Base-by-base conservation (phyloP, 495 filamentous ascomycete species). In the Bacidia gigantensis region DNA sequence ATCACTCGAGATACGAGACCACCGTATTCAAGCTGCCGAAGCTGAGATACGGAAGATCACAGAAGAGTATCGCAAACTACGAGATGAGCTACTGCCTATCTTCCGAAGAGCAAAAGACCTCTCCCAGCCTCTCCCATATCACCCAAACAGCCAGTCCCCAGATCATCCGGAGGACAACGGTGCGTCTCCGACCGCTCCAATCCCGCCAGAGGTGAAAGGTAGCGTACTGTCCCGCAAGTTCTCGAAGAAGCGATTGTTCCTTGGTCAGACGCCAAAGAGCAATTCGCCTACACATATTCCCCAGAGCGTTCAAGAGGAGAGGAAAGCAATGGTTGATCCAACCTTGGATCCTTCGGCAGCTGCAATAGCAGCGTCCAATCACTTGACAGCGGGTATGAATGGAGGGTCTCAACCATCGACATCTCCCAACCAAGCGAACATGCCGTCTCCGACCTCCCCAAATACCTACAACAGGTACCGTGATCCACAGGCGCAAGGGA, bases 21-120 rank as follows among this genome's bases (percentile, higher is more conserved):
- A 95, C 65, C 80, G 86, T 41, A 86, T 97, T 60, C 74, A 76
- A 41, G 71, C 82, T 25, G 77, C 87, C 12, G 89, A 97, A 63
- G 72, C 78, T 29, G 88, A 97, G 60, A 63, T 97, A 58, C 76
- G 82, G 35, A 77, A 82, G 53, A 72, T 96, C 57, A 81, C 82
- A 11, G 87, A 95, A 32, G 87, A 95, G 56, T 90, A 94, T 61
- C 73, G 81, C 50, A 78, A 82, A 55, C 65, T 98, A 57, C 77
- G 92, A 43, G 87, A 97, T 65, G 90, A 98, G 56, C 77, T 95
- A 55, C 70, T 98, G 21, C 90, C 92, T 18, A 81, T 93, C 3
- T 79, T 94, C 58, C 84, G 88, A 42, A 80, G 94, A 68, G 81
- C 81, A 54, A 97, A 97, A 64, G 88, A 97, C 58, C 81, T 78